Conservation (phyloP, 345 rosid species). For the Dimocarpus longan region DNA sequence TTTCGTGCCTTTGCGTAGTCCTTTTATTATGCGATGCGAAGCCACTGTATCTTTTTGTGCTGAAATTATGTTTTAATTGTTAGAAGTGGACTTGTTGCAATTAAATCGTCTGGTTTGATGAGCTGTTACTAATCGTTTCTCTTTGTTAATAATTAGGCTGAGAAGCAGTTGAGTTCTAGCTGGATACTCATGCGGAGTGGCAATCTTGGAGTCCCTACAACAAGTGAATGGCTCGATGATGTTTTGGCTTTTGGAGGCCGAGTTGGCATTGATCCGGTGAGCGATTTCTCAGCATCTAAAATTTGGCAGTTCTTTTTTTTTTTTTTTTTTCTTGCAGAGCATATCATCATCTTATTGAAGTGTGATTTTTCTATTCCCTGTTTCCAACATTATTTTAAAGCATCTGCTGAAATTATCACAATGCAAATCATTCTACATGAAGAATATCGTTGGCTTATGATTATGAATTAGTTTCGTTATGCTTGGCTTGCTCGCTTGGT, state of each 20-base stretch:
- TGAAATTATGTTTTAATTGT: no score
- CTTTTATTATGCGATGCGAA: neutral
- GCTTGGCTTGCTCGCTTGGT: neutral
- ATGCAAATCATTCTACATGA: neutral
- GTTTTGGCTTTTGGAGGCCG: slow-evolving; percentile 82
- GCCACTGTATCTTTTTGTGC: no score
- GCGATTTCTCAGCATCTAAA: slow-evolving; percentile 39
- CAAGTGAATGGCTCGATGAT: slow-evolving; percentile 89
- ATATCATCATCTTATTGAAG: neutral
- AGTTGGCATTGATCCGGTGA: slow-evolving; percentile 97
- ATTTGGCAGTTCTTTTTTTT: neutral
- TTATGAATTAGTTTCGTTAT: neutral
- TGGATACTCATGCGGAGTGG: slow-evolving; percentile 99
- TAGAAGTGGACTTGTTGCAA: no score
- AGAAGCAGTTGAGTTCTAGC: slow-evolving; percentile 72
- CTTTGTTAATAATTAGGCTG: slow-evolving; percentile 55
- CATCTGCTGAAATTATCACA: neutral
- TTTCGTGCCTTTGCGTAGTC: neutral
- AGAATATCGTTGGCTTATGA: neutral
- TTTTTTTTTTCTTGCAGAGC: neutral
- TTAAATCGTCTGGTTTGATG: neutral
- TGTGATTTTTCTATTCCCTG: neutral
- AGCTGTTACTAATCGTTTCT: neutral
- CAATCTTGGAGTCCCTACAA: slow-evolving; percentile 78
- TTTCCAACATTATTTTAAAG: neutral